A percentile compares a stretch with the other conserved stretches of the same genome.
phyloP scores from a whole-genome alignment of 148 eudicot species.

The Silene conica region DNA sequence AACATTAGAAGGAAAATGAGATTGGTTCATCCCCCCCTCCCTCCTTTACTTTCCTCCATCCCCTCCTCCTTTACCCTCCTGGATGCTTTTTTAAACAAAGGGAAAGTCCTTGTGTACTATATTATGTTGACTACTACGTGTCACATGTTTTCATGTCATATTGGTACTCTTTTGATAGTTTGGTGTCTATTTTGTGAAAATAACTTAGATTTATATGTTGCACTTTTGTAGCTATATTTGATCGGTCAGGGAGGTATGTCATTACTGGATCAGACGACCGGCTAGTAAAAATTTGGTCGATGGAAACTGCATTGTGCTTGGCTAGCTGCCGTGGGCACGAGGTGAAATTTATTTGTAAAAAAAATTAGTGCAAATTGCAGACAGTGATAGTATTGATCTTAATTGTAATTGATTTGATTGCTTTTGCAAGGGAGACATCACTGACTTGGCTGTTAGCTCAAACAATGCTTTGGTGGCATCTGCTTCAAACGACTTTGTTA shows the following conservation, averaged over 20 bases:
- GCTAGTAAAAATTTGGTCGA: constrained; percentile 96
- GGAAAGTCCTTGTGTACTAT: not conserved
- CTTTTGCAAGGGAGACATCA: constrained; percentile 77
- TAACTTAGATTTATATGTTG: constrained; percentile 10
- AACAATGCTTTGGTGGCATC: constrained; percentile 94
- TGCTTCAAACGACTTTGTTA: constrained; percentile 90
- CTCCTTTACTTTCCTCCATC: no score
- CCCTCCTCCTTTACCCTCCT: no score
- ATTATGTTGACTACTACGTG: not conserved
- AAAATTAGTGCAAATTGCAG: not conserved
- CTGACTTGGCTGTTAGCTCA: constrained; percentile 91
- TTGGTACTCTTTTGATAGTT: not conserved
- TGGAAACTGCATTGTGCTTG: constrained; percentile 93
- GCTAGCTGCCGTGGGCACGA: constrained; percentile 99
- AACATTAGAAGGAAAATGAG: no score
- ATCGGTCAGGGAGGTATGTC: constrained; percentile 82
- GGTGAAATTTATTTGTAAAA: constrained; percentile 41
- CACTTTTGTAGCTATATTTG: constrained; percentile 79
- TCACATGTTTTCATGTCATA: not conserved
- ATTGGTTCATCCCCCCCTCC: no score
- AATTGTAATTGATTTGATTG: constrained; percentile 7
- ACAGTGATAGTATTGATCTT: constrained; percentile 1
- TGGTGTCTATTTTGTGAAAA: not conserved
- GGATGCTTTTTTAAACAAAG: no score
- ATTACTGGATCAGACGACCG: constrained; percentile 99